Percentiles rank a stretch among this genome's conserved stretches.
Conservation (phyloP, 805 yeast species). For the Lipomyces chichibuensis region DNA sequence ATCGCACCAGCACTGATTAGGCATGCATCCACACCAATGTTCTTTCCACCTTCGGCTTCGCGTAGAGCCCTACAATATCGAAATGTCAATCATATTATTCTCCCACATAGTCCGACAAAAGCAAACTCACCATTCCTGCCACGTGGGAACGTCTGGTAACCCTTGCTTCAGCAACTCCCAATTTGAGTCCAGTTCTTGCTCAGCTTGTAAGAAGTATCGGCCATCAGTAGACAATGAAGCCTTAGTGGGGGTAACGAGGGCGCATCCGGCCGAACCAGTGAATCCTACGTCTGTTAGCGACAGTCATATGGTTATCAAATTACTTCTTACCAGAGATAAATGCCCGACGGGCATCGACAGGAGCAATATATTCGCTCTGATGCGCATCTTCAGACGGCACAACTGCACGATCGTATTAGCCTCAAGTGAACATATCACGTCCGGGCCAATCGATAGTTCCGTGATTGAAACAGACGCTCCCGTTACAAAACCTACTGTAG, state of each 20-base stretch:
- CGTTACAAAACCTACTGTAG: constrained; percentile 48
- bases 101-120: not conserved
- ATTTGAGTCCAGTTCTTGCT: constrained; percentile 71
- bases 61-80: constrained; percentile 49
- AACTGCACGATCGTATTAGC: constrained; percentile 36
- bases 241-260: constrained; percentile 69
- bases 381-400: constrained; percentile 93
- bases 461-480: not conserved
- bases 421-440: not conserved
- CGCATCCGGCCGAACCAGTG: constrained; percentile 92
- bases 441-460: not conserved
- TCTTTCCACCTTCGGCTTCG: constrained; percentile 54
- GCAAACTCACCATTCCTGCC: constrained; percentile 69
- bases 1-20: constrained; percentile 51
- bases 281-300: constrained; percentile 47
- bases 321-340: constrained; percentile 64
- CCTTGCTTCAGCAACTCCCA: constrained; percentile 88
- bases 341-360: constrained; percentile 78
- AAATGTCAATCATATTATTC: not conserved
- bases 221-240: constrained; percentile 94
- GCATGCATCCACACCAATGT: constrained; percentile 83
- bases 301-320: not conserved
- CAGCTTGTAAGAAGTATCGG: constrained; percentile 89
- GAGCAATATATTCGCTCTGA: constrained; percentile 84
- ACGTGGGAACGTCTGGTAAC: constrained; percentile 64